Base-by-base conservation (phyloP, 108 stramenopile genomes). In the Skeletonema grethae region DNA sequence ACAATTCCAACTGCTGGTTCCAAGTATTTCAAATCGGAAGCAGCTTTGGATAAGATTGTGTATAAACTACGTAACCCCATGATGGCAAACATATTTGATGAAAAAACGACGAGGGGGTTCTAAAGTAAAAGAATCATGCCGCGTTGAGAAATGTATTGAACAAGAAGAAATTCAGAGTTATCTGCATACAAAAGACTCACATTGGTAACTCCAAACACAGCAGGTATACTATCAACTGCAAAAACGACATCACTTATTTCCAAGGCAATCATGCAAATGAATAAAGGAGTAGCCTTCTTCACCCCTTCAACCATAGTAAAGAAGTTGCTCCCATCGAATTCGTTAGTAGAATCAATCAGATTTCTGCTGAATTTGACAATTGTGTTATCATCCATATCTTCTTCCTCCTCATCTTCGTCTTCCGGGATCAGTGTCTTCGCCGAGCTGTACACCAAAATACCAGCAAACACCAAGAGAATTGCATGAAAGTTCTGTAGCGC, bases 41-140 rank as follows among this genome's bases (percentile, higher is more conserved):
- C 95, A 5, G 97, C 98, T 57, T 95, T 94, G 41, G 95, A 90
- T 16, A 98, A 82, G 29, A 97, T 86, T 11, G 87, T 87, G 75
- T 96, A 98, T 63, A 98, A 76, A 81, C 94, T 95, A 31, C 98
- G 93, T 29, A 98, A 84, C 15, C 93, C 96, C 86, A 95, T 87
- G 60, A 98, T 98, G 30, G 98, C 98, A 77, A 97, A 98, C 76
- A 98, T 90, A 73, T 98, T 98, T 57, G 95, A 96, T 1, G 93
- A 85, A 71, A 96, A 97, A 7, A 98, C 95, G 7, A 98, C 83
- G 50, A 97, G 60, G 15, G 98, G 98, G 80, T 97, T 94, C 93
- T 88, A 46, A n/a, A 24, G n/a, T 28, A 65, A 20, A 38, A 61
- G 60, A 22, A 56, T 16, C 32, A 4, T 22, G 16, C 39, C 4